phyloP scores from a whole-genome alignment of 306 rosid genomes.

The Sophora flavescens region DNA sequence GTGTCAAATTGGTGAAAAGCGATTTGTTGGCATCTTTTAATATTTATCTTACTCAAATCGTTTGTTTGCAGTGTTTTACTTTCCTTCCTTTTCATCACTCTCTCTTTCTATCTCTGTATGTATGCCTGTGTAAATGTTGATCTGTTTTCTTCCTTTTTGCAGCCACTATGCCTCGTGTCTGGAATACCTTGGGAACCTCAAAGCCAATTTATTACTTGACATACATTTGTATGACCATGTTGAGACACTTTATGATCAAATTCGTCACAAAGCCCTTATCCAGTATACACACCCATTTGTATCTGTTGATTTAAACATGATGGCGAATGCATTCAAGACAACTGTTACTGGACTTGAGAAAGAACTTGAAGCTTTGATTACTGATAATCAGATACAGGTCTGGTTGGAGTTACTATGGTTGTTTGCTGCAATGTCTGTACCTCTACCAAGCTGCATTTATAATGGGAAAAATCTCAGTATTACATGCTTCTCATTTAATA shows the following conservation, averaged over 20 bases:
- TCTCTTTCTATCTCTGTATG: not conserved
- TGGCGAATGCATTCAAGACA: conserved; percentile 98
- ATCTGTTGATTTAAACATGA: conserved; percentile 87
- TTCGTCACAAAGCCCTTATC: conserved; percentile 96
- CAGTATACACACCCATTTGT: conserved; percentile 95
- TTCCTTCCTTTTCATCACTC: not conserved
- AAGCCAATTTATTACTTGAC: conserved; percentile 83
- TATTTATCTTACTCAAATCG: not conserved
- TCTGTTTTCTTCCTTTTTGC: conserved; percentile 48
- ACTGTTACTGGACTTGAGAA: conserved; percentile 88
- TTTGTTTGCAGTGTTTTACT: conserved; percentile 7
- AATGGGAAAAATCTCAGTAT: conserved; percentile 6
- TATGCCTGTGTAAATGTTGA: not conserved
- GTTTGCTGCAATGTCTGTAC: conserved; percentile 16
- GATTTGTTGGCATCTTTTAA: conserved; percentile 10
- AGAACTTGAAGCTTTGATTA: conserved; percentile 97
- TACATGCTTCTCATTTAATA: not conserved
- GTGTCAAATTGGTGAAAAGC: not conserved
- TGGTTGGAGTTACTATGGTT: conserved; percentile 41
- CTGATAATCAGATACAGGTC: conserved; percentile 96
- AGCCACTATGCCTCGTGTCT: conserved; percentile 98
- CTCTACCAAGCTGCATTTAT: not conserved
- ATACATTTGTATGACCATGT: conserved; percentile 96
- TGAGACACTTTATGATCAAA: conserved; percentile 89
- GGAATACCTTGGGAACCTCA: conserved; percentile 95